A percentile compares a stretch with the other conserved stretches of the same genome.
phyloP scores from a whole-genome alignment of 371 early-diverging fungal genomes.

The Mucor piriformis region DNA sequence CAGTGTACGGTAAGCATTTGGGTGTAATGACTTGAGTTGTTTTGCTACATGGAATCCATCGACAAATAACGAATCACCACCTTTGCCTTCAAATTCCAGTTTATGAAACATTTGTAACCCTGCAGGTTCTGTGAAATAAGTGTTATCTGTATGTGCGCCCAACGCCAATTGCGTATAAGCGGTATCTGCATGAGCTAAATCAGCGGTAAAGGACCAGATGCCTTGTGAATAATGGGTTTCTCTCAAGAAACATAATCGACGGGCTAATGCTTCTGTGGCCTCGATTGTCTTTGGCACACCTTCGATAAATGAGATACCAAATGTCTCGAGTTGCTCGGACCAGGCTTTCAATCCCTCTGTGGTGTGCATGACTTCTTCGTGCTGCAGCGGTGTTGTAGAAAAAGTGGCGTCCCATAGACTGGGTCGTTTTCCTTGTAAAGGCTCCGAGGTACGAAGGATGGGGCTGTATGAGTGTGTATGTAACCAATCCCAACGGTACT shows the following conservation, averaged over 20 bases:
- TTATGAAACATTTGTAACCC: constrained; percentile 91
- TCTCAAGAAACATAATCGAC: constrained; percentile 76
- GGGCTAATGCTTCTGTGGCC: constrained; percentile 69
- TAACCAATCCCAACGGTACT: constrained; percentile 70
- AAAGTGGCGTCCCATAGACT: constrained; percentile 48
- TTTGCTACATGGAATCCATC: constrained; percentile 82
- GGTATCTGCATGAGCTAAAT: constrained; percentile 85
- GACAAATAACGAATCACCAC: constrained; percentile 83
- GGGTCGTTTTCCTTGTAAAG: constrained; percentile 28
- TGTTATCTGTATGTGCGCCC: constrained; percentile 89
- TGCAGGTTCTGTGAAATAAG: constrained; percentile 89
- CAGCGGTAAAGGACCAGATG: constrained; percentile 85
- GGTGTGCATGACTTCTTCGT: constrained; percentile 68
- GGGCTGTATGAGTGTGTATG: constrained; percentile 75
- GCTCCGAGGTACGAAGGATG: constrained; percentile 38
- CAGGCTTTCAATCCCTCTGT: constrained; percentile 75
- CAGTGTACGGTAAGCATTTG: constrained; percentile 69
- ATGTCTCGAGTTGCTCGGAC: constrained; percentile 73
- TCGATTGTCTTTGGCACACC: constrained; percentile 71
- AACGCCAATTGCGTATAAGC: constrained; percentile 84
- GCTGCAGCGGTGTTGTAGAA: constrained; percentile 52
- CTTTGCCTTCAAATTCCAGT: constrained; percentile 70
- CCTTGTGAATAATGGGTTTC: constrained; percentile 82
- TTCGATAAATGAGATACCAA: constrained; percentile 81
- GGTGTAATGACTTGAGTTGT: constrained; percentile 59